phyloP scores from a whole-genome alignment of 768 basidiomycete genomes.

The Porphyrellus cyaneotinctus region DNA sequence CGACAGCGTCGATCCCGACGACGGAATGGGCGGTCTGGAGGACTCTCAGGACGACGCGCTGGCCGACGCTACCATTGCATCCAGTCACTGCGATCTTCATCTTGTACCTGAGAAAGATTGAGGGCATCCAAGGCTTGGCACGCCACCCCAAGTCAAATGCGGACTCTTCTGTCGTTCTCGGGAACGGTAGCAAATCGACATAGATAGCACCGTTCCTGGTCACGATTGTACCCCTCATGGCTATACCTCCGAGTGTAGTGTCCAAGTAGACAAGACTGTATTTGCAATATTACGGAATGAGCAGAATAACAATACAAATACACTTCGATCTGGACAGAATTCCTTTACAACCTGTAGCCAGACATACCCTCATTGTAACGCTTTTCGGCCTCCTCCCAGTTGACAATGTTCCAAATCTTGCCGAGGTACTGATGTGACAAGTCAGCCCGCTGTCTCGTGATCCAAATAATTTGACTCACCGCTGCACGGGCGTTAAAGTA shows the following conservation, averaged over 20 bases:
- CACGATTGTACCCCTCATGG: no score
- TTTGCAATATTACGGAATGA: not conserved
- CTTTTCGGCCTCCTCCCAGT: constrained; percentile 72
- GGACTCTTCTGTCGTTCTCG: not conserved
- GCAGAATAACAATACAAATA: constrained; percentile 7
- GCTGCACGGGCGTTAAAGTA: constrained; percentile 94
- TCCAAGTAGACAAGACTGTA: not conserved
- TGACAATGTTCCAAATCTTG: constrained; percentile 71
- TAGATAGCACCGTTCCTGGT: not conserved
- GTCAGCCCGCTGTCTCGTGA: not conserved
- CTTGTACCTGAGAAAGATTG: not conserved
- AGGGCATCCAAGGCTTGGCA: no score
- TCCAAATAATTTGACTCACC: constrained; percentile 45
- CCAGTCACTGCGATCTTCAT: constrained; percentile 61
- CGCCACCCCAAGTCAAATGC: no score
- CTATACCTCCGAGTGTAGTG: no score
- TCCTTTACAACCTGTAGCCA: constrained; percentile 36
- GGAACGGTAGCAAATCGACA: not conserved
- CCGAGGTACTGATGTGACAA: constrained; percentile 53
- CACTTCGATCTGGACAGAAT: not conserved
- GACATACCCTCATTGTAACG: constrained; percentile 47
- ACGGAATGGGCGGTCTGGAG: constrained; percentile 45
- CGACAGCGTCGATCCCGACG: constrained; percentile 47
- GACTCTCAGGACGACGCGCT: constrained; percentile 46
- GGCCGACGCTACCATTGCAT: constrained; percentile 55